Evolutionary conservation across 805 yeast genomes (phyloP).

Genomic region (Hermanozyma aechmeae): DNA sequence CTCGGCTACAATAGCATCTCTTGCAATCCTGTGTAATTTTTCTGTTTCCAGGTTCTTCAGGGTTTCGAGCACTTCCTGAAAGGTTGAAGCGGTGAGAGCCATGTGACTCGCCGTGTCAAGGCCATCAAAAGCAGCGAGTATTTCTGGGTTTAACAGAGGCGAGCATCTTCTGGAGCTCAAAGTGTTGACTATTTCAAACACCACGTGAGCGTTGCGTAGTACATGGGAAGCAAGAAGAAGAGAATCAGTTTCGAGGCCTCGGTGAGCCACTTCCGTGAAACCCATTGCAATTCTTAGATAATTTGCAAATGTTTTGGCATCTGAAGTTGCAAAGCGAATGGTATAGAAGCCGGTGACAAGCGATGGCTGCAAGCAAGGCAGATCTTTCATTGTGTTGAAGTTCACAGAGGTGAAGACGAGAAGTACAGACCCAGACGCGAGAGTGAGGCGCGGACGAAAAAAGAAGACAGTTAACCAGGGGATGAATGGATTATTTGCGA

Average conservation of each 20-base stretch:
- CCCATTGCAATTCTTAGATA: constrained; percentile 52
- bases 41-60: no score
- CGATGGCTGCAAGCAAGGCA: no score
- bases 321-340: constrained; percentile 64
- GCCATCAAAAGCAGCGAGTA: neutral
- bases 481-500: no score
- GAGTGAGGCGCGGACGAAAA: no score
- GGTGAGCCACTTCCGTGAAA: constrained; percentile 51
- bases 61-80: neutral
- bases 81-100: neutral
- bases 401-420: no score
- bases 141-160: no score
- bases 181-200: constrained; percentile 39
- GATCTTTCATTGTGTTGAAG: no score
- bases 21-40: neutral
- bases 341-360: constrained; percentile 67
- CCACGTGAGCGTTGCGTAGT: constrained; percentile 44
- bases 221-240: constrained; percentile 49
- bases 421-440: no score
- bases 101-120: neutral
- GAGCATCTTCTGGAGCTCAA: constrained; percentile 10
- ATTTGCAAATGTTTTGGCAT: constrained; percentile 55
- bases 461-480: no score
- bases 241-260: constrained; percentile 63
- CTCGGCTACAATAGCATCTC: constrained; percentile 3